Base-by-base conservation (phyloP, 2,329 filamentous ascomycete species). In the Paecilomyces variotii region DNA sequence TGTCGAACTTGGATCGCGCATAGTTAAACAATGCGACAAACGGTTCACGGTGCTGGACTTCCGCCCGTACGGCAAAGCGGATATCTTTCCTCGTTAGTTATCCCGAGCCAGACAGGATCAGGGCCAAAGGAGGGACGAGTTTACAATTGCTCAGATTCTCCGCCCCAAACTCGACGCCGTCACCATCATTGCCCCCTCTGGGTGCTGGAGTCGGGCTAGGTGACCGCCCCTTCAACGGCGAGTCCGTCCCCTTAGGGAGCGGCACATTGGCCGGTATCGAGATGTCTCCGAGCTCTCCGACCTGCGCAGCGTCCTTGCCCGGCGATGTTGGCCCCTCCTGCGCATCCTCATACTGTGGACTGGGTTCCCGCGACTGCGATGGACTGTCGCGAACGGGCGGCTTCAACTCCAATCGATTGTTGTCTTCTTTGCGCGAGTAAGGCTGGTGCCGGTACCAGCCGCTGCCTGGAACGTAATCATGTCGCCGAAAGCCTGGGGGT, bases 31-130 rank as follows among this genome's bases (percentile, higher is more conserved):
- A 82, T 19, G 88, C 82, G 68, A 95, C 90, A 65, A 96, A 88
- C 12, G 90, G 90, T 68, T 93, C 90, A 53, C 89, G 85, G 69
- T 96, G 91, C 68, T 93, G 89, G 30, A 95, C 89, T 78, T 96
- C 91, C 61, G 91, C 89, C 67, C 89, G 86, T 61, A 96, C 82
- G 56, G 90, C 89, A 74, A 97, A 92, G 63, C 91, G 89, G 67
- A 96, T 90, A 75, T 93, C 91, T 94, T 72, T 61, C 65, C 57
- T 34, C 53, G 69, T 74, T 68, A 74, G 68, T 19, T 75, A 71
- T 65, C 61, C 63, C 64, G 61, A 65, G 58, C 62, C 64, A 68
- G 63, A 65, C 55, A 65, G 61, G 64, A 60, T 59, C 57, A 68
- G 55, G 64, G 65, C 61, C 61, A 60, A 67, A 64, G 63, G 63